Evolutionary conservation across 1,139 yeast species (phyloP), one percentile per base, ranked within the genome.

Genomic region (Lodderomyces metapsilosis): DNA sequence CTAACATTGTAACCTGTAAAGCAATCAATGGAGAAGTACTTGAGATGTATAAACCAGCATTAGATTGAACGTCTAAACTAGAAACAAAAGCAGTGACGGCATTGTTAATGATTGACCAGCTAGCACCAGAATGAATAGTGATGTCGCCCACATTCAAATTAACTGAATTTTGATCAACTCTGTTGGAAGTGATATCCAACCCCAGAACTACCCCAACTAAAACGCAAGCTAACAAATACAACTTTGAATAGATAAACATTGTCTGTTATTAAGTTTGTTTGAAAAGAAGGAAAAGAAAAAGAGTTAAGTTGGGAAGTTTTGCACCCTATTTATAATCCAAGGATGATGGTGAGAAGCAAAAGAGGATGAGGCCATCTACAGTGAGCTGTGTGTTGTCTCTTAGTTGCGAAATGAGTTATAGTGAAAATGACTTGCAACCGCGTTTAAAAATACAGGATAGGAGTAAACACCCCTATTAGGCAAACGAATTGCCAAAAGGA

Each of bases 91-190:
- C 42, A 15, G 58, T 47, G 37, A 52, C 41, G 18, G 60, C 59
- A 43, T 63, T 64, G 47, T 65, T 53, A 38, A 65, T 49, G 25
- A 66, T 59, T 21, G 71, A 64, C 62, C 64, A 66, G 44, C 55
- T 62, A n/a, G 54, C 66, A 38, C 61, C 64, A 9, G 54, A 51
- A 12, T 53, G 48, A 38, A 66, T 53, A 5, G 48, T 49, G n/a
- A 61, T 51, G 43, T 54, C 61, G 15, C 62, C 66, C 39, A 59
- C 49, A 27, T 16, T 20, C 13, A 34, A 35, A 31, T 49, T 44
- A 33, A 57, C 37, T 17, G 59, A 44, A 20, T 62, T 64, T 20
- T 46, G 43, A n/a, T 38, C 38, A 13, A 56, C 28, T 34, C 25
- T 42, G 33, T 45, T 24, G 5, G 17, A 5, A 11, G 36, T 18